Evolutionary conservation across 768 basidiomycete genomes (phyloP).

Genomic region (Suillus americanus): DNA sequence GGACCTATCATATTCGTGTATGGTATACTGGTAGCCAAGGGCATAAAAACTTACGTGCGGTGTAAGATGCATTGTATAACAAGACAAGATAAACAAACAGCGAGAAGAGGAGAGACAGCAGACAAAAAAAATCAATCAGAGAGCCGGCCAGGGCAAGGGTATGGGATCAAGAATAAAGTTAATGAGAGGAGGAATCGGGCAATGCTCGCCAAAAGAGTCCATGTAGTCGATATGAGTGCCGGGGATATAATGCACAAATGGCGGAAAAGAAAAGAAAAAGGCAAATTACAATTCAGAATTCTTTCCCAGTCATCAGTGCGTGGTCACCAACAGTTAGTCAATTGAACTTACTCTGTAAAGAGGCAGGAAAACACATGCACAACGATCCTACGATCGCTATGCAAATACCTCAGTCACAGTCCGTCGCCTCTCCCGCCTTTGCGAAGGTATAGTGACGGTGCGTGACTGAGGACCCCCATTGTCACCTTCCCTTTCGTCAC

Average conservation of each 20-base stretch:
- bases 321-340: neutral
- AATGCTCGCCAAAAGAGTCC: slow-evolving; percentile 15
- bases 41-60: slow-evolving; percentile 24
- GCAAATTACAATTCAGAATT: slow-evolving; percentile 16
- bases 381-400: slow-evolving; percentile 14
- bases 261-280: slow-evolving; percentile 9
- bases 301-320: slow-evolving; percentile 8
- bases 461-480: slow-evolving; percentile 43
- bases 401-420: slow-evolving; percentile 52
- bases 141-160: slow-evolving; percentile 3
- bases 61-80: slow-evolving; percentile 13
- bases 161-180: slow-evolving; percentile 26
- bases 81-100: slow-evolving; percentile 21
- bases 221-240: slow-evolving; percentile 22
- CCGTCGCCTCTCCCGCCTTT: slow-evolving; percentile 43
- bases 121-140: slow-evolving; percentile 10
- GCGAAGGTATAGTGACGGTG: slow-evolving; percentile 33
- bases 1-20: slow-evolving; percentile 21
- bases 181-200: slow-evolving; percentile 25
- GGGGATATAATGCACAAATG: slow-evolving; percentile 26
- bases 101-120: slow-evolving; percentile 17
- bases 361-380: slow-evolving; percentile 7
- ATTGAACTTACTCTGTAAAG: slow-evolving; percentile 18
- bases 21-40: slow-evolving; percentile 23
- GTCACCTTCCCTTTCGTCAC: slow-evolving; percentile 29